Percentiles rank a stretch among this genome's conserved stretches.
Conservation (phyloP, 2,329 filamentous ascomycete species). For the Pseudocercospora fuligena region DNA sequence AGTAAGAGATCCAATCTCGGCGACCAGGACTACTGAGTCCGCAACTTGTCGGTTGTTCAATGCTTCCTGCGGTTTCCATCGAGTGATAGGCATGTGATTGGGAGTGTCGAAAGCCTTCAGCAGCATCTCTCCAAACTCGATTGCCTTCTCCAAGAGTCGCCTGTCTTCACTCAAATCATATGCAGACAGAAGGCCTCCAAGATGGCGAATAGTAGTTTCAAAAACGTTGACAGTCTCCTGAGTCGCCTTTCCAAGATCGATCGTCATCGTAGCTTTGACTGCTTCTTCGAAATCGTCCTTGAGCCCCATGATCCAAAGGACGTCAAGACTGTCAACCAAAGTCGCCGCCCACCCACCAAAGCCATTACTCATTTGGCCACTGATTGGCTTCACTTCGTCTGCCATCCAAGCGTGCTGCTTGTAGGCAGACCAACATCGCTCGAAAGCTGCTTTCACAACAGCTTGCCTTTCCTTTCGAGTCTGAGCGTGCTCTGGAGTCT, state of each 20-base stretch:
- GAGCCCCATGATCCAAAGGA: constrained; percentile 37
- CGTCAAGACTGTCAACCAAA: constrained; percentile 40
- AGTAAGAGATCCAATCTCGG: constrained; percentile 53
- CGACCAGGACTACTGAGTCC: constrained; percentile 48
- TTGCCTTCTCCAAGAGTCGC: constrained; percentile 43
- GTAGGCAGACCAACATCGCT: constrained; percentile 53
- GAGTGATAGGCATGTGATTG: constrained; percentile 51
- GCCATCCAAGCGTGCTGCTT: constrained; percentile 53
- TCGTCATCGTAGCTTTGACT: constrained; percentile 47
- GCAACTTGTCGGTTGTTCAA: constrained; percentile 47
- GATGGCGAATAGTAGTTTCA: constrained; percentile 54
- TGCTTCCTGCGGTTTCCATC: constrained; percentile 50
- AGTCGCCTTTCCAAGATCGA: constrained; percentile 49
- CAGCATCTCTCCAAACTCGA: constrained; percentile 49
- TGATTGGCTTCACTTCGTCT: constrained; percentile 54
- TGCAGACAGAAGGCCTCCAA: constrained; percentile 44
- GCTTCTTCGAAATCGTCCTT: constrained; percentile 54
- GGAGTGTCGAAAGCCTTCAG: constrained; percentile 55
- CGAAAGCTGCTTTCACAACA: constrained; percentile 49
- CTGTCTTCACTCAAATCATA: constrained; percentile 45
- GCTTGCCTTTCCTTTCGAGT: constrained; percentile 43
- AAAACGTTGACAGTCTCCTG: constrained; percentile 53
- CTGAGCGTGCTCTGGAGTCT: constrained; percentile 39
- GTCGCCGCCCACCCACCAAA: constrained; percentile 56
- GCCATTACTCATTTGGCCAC: constrained; percentile 45